Evolutionary conservation across 306 rosid genomes (phyloP).

Genomic region (Hippophae tibetana): DNA sequence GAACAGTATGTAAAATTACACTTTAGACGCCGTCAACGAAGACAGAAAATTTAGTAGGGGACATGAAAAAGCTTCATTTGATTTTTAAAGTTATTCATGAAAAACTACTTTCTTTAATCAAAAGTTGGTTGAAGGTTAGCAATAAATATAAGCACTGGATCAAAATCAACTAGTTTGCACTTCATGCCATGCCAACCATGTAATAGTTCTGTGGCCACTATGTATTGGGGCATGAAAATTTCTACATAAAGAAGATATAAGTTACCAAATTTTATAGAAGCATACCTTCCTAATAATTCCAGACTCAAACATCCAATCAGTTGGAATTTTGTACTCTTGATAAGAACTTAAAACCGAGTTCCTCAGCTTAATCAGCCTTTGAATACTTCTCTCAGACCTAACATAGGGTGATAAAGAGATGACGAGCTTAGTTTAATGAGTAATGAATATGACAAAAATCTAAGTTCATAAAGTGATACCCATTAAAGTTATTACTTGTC

Average conservation of each 20-base stretch:
- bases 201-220: background rate
- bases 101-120: too few species aligned
- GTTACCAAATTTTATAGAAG: background rate
- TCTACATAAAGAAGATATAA: background rate
- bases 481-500: conserved; percentile 45
- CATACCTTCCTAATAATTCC: conserved; percentile 65
- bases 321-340: conserved; percentile 60
- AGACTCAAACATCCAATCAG: conserved; percentile 87
- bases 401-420: conserved; percentile 17
- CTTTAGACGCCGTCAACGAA: background rate
- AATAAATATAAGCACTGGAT: too few species aligned
- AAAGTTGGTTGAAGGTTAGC: too few species aligned
- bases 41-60: too few species aligned
- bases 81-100: too few species aligned
- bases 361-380: conserved; percentile 51
- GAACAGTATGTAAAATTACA: conserved; percentile 15
- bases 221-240: too few species aligned
- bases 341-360: conserved; percentile 50
- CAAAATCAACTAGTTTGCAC: too few species aligned
- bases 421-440: conserved; percentile 11
- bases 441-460: background rate
- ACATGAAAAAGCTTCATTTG: too few species aligned
- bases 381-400: conserved; percentile 78
- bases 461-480: background rate
- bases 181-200: background rate